Conservation (phyloP, 225 moss, liverwort and hornwort genomes). For the Marchantia polymorpha region DNA sequence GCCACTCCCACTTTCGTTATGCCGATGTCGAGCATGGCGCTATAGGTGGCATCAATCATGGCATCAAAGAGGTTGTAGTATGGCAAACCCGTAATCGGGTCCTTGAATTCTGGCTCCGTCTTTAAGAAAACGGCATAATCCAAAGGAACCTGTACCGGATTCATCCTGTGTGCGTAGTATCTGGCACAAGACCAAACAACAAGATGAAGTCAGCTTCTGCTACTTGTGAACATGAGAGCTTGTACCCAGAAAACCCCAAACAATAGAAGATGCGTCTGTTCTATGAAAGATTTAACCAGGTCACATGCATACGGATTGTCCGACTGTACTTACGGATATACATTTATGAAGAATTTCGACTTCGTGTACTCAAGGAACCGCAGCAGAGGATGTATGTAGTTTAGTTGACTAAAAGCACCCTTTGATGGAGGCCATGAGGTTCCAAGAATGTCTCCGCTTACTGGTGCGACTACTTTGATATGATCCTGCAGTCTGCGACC, state of each 20-base stretch:
- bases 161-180: conserved; percentile 19
- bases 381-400: conserved; percentile 17
- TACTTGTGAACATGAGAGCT: background rate
- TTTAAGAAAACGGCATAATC: conserved; percentile 23
- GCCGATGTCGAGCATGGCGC: conserved; percentile 21
- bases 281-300: background rate
- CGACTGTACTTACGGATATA: too few species aligned
- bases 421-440: conserved; percentile 17
- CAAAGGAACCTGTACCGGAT: background rate
- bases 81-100: background rate
- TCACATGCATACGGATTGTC: too few species aligned
- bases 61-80: conserved; percentile 33
- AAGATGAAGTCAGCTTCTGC: background rate
- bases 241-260: background rate
- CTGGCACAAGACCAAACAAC: background rate
- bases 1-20: conserved; percentile 21
- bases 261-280: background rate
- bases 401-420: background rate
- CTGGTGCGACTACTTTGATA: conserved; percentile 24
- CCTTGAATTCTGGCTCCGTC: background rate
- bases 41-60: conserved; percentile 30
- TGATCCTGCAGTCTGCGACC: conserved; percentile 1
- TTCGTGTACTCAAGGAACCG: conserved; percentile 2
- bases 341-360: too few species aligned
- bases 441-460: conserved; percentile 23